These are phyloP conservation scores for Scheffersomyces insectosa DNA, from an alignment of 1,139 yeast species.

Conservation along the genomic window DNA sequence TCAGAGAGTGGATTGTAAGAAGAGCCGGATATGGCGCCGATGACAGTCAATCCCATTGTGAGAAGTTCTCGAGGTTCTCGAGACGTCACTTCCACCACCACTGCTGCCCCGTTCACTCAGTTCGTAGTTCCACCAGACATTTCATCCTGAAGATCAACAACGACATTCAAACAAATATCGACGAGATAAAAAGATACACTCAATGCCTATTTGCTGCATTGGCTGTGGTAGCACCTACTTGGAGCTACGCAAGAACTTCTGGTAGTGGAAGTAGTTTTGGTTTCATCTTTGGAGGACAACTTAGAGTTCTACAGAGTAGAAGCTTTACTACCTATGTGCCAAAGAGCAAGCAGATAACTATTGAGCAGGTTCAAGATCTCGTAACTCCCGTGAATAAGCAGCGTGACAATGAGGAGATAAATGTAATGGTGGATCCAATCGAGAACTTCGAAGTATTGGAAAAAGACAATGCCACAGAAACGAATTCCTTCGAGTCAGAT, in stretches of 20 bases:
- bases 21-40: neutral
- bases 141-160: conserved; percentile 32
- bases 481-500: conserved; percentile 19
- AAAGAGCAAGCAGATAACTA: neutral
- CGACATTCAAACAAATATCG: conserved; percentile 27
- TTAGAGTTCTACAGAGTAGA: neutral
- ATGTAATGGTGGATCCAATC: no score
- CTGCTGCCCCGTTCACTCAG: no score
- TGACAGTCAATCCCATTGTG: neutral
- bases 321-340: neutral
- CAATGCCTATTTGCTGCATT: neutral
- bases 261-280: neutral
- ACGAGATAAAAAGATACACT: conserved; percentile 16
- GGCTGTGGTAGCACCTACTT: neutral
- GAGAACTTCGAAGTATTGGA: neutral
- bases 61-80: neutral
- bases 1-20: neutral
- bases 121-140: conserved; percentile 18
- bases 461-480: neutral
- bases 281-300: neutral
- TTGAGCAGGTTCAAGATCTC: neutral
- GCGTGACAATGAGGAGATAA: neutral
- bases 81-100: no score
- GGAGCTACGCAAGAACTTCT: neutral
- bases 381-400: neutral